Percentiles rank a stretch among this genome's conserved stretches.
These are phyloP conservation scores for Galerina sulciceps DNA, from an alignment of 768 basidiomycete genomes.

Conservation along the genomic window DNA sequence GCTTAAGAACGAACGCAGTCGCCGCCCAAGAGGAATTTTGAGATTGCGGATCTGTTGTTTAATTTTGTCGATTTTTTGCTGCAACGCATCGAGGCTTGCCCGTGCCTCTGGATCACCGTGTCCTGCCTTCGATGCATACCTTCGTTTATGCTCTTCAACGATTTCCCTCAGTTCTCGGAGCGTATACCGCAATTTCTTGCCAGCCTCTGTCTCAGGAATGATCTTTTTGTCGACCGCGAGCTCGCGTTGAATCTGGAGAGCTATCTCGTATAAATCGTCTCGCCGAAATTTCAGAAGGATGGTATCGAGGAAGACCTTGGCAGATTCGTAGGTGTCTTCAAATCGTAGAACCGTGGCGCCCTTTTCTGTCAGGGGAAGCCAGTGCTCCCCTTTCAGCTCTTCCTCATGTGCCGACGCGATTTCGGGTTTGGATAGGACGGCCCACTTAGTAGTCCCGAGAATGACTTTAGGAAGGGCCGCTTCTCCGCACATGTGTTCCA, in stretches of 20 bases:
- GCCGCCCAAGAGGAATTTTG: no score
- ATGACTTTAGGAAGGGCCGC: not conserved
- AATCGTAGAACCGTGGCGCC: not conserved
- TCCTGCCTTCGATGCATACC: no score
- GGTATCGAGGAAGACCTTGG: not conserved
- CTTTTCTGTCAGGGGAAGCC: not conserved
- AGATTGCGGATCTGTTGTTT: no score
- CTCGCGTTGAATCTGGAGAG: conserved; percentile 17
- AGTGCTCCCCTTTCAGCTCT: not conserved
- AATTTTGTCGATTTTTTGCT: no score
- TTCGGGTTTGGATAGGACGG: not conserved
- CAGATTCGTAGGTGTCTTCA: not conserved
- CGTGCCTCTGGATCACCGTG: no score
- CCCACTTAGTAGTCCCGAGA: not conserved
- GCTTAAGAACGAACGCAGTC: no score
- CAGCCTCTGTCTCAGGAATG: conserved; percentile 11
- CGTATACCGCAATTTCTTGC: conserved; percentile 16
- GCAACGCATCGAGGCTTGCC: no score
- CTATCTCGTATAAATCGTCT: not conserved
- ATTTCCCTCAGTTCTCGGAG: conserved; percentile 13
- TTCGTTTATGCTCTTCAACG: no score
- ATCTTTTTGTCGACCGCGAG: conserved; percentile 10
- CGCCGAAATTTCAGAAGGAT: not conserved
- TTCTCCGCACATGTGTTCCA: not conserved
- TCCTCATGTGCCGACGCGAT: not conserved